Conservation (phyloP, 139 green algal species). For the Pseudopediastrum boryanum region DNA sequence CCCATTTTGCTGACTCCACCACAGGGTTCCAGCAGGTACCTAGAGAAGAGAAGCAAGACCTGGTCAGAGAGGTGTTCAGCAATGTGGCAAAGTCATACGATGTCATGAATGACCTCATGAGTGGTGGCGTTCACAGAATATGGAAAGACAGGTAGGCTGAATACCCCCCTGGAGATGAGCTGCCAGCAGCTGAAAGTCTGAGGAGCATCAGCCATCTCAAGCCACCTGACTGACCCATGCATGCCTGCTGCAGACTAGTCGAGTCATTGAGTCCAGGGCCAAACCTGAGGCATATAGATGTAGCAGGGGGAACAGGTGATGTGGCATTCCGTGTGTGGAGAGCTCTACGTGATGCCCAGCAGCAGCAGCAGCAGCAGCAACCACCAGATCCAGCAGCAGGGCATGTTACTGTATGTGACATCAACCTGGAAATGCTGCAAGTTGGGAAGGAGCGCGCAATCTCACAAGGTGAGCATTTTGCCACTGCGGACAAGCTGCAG, state of each 20-base stretch:
- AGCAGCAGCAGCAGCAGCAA: slow-evolving; percentile 28
- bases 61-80: slow-evolving; percentile 91
- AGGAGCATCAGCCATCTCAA: neutral
- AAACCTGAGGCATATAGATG: slow-evolving; percentile 93
- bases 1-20: neutral
- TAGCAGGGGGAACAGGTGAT: slow-evolving; percentile 97
- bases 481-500: slow-evolving; percentile 13
- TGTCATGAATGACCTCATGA: slow-evolving; percentile 99
- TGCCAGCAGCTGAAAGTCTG: neutral
- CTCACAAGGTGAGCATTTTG: slow-evolving; percentile 25
- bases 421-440: slow-evolving; percentile 94
- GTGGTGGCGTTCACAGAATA: slow-evolving; percentile 90
- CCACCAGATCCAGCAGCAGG: neutral
- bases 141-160: slow-evolving; percentile 91
- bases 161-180: neutral
- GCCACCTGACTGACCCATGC: neutral
- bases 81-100: slow-evolving; percentile 94
- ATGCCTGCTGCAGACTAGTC: slow-evolving; percentile 74
- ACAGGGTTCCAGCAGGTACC: slow-evolving; percentile 74
- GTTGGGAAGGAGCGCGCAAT: slow-evolving; percentile 61
- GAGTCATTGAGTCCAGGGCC: slow-evolving; percentile 80
- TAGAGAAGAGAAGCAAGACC: slow-evolving; percentile 64
- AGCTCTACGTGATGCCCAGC: slow-evolving; percentile 52
- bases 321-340: slow-evolving; percentile 85
- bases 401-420: slow-evolving; percentile 85